Conservation (phyloP, 306 rosid species). For the Vigna unguiculata region DNA sequence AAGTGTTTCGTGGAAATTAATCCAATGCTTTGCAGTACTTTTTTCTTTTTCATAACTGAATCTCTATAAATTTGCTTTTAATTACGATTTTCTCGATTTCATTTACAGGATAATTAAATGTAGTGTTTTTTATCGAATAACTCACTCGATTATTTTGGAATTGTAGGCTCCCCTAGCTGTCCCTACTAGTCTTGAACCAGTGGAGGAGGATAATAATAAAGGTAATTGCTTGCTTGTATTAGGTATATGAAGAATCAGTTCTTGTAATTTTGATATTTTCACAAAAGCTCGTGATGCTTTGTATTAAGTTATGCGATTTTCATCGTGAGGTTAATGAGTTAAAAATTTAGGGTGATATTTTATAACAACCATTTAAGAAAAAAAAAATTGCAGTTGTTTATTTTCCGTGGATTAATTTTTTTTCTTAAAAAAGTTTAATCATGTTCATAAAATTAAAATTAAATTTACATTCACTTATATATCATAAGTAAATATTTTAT, state of each 20-base stretch:
- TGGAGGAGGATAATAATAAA: slow-evolving; percentile 42
- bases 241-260: slow-evolving; percentile 17
- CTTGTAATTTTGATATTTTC: not conserved
- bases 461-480: too few species aligned
- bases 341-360: slow-evolving; percentile 1
- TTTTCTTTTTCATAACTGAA: not conserved
- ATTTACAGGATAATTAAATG: not conserved
- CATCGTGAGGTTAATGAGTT: not conserved
- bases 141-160: slow-evolving; percentile 16
- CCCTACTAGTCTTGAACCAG: slow-evolving; percentile 40
- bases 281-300: not conserved
- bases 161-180: slow-evolving; percentile 50
- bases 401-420: not conserved
- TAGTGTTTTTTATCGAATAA: slow-evolving; percentile 27
- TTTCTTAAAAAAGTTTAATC: too few species aligned
- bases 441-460: too few species aligned
- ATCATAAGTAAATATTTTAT: too few species aligned
- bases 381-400: not conserved
- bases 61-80: not conserved
- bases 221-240: slow-evolving; percentile 43
- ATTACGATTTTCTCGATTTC: not conserved
- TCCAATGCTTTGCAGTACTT: not conserved
- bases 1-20: too few species aligned
- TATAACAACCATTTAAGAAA: not conserved
- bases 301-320: not conserved